These are phyloP conservation scores for Plasmopara viticola DNA, from an alignment of 352 stramenopile species.

Conservation along the genomic window DNA sequence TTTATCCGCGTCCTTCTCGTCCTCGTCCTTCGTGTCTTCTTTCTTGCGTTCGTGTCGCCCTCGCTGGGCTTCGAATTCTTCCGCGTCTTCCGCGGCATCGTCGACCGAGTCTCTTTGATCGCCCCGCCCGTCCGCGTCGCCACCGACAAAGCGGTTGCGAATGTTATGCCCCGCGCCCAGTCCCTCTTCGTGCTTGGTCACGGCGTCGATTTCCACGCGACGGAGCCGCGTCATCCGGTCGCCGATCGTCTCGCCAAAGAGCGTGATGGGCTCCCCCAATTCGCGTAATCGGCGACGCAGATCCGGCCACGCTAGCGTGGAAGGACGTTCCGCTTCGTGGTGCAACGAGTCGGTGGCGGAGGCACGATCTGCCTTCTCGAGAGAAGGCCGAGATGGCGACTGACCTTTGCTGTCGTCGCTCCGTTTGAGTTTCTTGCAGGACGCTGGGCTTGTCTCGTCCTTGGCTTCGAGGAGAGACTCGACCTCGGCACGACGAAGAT, in stretches of 20 bases:
- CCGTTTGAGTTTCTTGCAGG: conserved; percentile 42
- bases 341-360: too few species aligned
- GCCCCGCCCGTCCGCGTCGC: conserved; percentile 21
- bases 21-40: conserved; percentile 24
- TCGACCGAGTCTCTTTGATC: conserved; percentile 43
- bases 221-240: conserved; percentile 65
- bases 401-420: conserved; percentile 3
- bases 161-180: conserved; percentile 69
- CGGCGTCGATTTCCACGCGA: conserved; percentile 54
- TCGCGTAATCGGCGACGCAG: conserved; percentile 77
- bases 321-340: neutral
- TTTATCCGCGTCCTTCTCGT: conserved; percentile 49
- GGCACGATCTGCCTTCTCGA: too few species aligned
- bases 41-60: conserved; percentile 8
- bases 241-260: conserved; percentile 79
- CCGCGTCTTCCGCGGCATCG: conserved; percentile 31
- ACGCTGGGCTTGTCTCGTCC: conserved; percentile 3
- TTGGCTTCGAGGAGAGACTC: conserved; percentile 49
- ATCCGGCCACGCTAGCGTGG: conserved; percentile 56
- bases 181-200: conserved; percentile 58
- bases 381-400: neutral
- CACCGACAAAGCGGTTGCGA: conserved; percentile 67
- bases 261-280: conserved; percentile 73
- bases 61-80: conserved; percentile 20
- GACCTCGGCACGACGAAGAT: conserved; percentile 66